Base-by-base conservation (phyloP, 2,329 filamentous ascomycete genomes). In the Piedraia hortae region DNA sequence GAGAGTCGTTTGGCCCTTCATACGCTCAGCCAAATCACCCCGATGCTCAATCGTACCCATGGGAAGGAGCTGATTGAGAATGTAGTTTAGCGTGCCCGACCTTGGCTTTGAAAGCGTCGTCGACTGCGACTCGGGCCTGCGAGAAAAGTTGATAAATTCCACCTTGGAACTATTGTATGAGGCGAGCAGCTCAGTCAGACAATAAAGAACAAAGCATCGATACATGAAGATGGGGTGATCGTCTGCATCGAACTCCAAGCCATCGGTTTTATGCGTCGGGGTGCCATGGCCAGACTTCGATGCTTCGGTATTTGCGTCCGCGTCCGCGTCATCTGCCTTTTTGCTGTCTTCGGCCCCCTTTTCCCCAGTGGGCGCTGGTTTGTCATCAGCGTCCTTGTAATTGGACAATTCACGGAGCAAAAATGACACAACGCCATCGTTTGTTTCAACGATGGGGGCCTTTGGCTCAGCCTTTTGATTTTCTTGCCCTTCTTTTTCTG, bases 61-160 rank as follows among this genome's bases (percentile, higher is more conserved):
- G 3, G 65, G 62, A 18, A 71, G 56, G 10, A 97, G 53, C 27
- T 71, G 71, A 34, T 73, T 78, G 21, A 97, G 62, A 16, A 97
- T 56, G 38, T 97, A 97, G 43, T 93, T 91, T 30, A 97, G 53
- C 19, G 93, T 71, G 30, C 73, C 78, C 6, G 82, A 80, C 18
- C 85, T 67, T 25, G 85, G 85, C 45, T 93, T 93, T 9, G 88
- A 80, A 4, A 85, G 85, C 2, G 85, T 93, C 24, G 65, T 67
- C 6, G 69, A 69, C 34, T 75, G 69, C 19, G 77, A 59, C 20
- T 82, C 75, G 4, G 75, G 70, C 39, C 80, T 90, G 28, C 82
- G 69, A 33, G 88, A 93, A 50, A 91, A 97, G 44, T 91, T 93
- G 52, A 99, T 91, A 42, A 99, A 93, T 42, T 97, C 88, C 19